Evolutionary conservation across 169 alveolate species (phyloP).

Genomic region (Plasmodium adleri): DNA sequence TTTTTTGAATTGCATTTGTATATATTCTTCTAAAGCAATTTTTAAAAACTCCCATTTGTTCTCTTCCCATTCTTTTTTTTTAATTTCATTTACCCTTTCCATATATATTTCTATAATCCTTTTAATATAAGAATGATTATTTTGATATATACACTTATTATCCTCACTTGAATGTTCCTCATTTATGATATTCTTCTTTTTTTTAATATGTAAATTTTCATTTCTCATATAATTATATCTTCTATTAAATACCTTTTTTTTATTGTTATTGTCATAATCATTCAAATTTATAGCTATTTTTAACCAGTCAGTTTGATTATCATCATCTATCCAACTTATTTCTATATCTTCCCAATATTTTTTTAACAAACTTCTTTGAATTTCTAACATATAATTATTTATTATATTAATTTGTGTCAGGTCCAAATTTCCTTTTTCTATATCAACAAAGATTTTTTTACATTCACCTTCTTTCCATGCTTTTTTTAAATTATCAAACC

Average conservation of each 20-base stretch:
- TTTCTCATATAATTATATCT: not conserved
- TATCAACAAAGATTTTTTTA: not conserved
- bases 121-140: not conserved
- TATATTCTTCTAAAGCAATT: not conserved
- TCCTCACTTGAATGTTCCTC: not conserved
- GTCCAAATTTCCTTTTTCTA: too few species aligned
- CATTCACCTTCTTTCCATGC: not conserved
- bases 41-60: not conserved
- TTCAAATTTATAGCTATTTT: not conserved
- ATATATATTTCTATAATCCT: slow-evolving; percentile 3
- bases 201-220: not conserved
- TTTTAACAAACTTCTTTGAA: not conserved
- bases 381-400: not conserved
- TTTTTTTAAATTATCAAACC: not conserved
- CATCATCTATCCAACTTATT: not conserved
- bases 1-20: not conserved
- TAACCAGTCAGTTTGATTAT: not conserved
- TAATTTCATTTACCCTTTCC: not conserved
- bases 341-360: not conserved
- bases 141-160: not conserved
- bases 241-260: not conserved
- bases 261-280: not conserved
- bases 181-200: not conserved
- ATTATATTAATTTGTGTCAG: not conserved
- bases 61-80: not conserved